Evolutionary conservation across 2,329 filamentous ascomycete genomes (phyloP).

Genomic region (Aspergillus nomiae): DNA sequence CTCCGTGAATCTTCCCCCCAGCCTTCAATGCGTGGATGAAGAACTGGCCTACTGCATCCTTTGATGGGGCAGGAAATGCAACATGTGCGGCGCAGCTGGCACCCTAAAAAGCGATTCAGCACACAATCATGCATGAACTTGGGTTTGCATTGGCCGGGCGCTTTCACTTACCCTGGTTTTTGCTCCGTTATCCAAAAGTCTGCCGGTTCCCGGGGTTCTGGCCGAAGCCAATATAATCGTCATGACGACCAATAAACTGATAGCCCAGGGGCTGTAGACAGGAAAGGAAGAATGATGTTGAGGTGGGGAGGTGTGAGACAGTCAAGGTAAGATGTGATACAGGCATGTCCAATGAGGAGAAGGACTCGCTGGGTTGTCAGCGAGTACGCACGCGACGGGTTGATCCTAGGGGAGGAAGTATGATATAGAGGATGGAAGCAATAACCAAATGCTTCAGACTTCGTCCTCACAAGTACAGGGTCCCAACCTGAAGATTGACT

Average conservation of each 20-base stretch:
- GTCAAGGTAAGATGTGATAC: conserved; percentile 65
- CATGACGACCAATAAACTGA: conserved; percentile 65
- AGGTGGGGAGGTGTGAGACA: conserved; percentile 76
- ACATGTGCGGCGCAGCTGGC: conserved; percentile 61
- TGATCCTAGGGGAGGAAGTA: background rate
- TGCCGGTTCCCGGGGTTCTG: conserved; percentile 54
- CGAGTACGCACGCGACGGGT: conserved; percentile 10
- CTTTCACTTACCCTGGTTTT: conserved; percentile 54
- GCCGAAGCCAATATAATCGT: conserved; percentile 63
- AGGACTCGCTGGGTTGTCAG: conserved; percentile 17
- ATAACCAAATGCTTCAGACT: background rate
- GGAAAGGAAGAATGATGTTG: conserved; percentile 81
- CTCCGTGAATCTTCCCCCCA: conserved; percentile 60
- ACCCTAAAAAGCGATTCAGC: conserved; percentile 32
- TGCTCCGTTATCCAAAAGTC: conserved; percentile 68
- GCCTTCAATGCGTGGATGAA: conserved; percentile 70
- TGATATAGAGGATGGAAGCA: background rate
- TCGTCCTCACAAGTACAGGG: background rate
- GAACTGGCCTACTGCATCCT: conserved; percentile 69
- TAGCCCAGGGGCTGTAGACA: conserved; percentile 78
- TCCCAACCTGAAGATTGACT: background rate
- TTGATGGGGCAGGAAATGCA: conserved; percentile 68
- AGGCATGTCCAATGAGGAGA: conserved; percentile 50
- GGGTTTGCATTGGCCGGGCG: no score
- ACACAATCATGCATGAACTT: background rate